These are phyloP conservation scores for Perkinsus marinus DNA, from an alignment of 169 alveolate genomes.

Conservation along the genomic window DNA sequence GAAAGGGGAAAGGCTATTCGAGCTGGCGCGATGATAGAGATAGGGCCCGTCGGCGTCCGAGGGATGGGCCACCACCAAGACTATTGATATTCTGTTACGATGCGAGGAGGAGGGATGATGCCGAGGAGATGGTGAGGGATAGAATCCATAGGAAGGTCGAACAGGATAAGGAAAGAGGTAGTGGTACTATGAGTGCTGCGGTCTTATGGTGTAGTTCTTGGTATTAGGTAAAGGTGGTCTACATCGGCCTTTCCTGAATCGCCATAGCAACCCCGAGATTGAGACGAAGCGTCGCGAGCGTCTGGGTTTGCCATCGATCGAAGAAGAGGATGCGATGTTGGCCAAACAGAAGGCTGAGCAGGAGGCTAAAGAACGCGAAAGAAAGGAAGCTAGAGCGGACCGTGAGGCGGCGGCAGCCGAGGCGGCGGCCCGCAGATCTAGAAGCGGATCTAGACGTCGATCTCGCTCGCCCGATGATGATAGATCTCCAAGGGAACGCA, in stretches of 20 bases:
- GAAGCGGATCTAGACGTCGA: not conserved
- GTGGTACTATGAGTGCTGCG: not conserved
- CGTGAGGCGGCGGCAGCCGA: no score
- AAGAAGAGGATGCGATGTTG: not conserved
- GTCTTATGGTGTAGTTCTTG: not conserved
- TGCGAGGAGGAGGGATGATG: not conserved
- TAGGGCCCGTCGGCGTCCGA: not conserved
- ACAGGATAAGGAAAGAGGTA: not conserved
- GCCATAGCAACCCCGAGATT: not conserved
- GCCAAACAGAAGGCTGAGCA: not conserved
- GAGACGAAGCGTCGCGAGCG: not conserved
- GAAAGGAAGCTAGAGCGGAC: not conserved
- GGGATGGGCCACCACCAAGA: not conserved
- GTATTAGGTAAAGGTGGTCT: not conserved
- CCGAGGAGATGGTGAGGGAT: not conserved
- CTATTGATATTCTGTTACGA: not conserved
- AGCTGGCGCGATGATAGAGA: not conserved
- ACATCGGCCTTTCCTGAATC: not conserved
- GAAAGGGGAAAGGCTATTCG: not conserved
- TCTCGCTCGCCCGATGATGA: not conserved
- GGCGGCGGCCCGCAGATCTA: not conserved
- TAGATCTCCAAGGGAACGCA: not conserved
- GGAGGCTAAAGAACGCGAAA: not conserved
- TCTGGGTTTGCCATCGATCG: not conserved
- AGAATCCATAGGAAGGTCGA: not conserved